Evolutionary conservation across 129 eudicot genomes (phyloP), one percentile per base, ranked within the genome.

Genomic region (Arctium lappa): DNA sequence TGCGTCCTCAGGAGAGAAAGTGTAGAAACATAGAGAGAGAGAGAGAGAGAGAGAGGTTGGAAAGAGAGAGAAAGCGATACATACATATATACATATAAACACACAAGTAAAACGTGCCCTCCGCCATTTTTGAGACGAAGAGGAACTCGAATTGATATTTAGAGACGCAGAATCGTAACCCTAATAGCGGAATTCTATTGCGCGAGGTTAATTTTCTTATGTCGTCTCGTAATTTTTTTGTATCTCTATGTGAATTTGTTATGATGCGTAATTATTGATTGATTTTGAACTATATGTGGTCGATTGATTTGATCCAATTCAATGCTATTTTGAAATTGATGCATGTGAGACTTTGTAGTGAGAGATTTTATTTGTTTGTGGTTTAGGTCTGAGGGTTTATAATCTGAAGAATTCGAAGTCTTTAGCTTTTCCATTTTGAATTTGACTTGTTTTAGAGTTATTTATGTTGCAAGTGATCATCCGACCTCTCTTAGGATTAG

Each of bases 61-160:
- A 50, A 62, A 38, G 34, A 40, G 40, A 69, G 44, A 69, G 33
- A 66, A 79, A 79, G 48, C 83, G 76, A 69, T 69, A 79, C 72
- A 77, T 77, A 16, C 69, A 69, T 44, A 79, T 15, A 22, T 15
- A 66, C 44, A 68, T 8, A 42, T 38, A 38, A 29, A 66, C 42
- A 79, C 83, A 79, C 83, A 44, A 79, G 33, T 79, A 69, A 69
- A 69, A 79, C 83, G 83, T 79, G 83, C 40, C 76, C 29, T 79
- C 76, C 76, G 83, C 76, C 83, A 79, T 79, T 79, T 8, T 79
- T 79, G 34, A 79, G 75, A 79, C 82, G 82, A 79, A 42, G 40
- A 68, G 31, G 18, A 60, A 48, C 50, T 79, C 46, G 18, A 79
- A 31, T 79, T 44, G 34, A 69, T 70, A 79, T 44, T 11, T 22